Conservation (phyloP, 345 rosid species). For the Arabidopsis suecica region DNA sequence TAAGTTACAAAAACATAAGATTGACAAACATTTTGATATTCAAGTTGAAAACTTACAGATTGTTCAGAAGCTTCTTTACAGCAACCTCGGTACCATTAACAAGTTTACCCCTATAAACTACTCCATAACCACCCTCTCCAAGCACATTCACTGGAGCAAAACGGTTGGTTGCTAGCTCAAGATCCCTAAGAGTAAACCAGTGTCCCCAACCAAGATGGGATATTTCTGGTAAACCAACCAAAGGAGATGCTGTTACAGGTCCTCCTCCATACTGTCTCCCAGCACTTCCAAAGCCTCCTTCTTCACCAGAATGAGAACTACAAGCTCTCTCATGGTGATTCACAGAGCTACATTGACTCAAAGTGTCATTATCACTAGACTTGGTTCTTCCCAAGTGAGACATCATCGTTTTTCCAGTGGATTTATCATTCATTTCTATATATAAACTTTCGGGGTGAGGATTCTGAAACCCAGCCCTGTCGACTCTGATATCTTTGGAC, state of each 20-base stretch:
- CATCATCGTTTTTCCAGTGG: slow-evolving; percentile 56
- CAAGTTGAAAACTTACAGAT: slow-evolving; percentile 54
- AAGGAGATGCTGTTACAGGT: slow-evolving; percentile 78
- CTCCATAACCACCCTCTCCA: slow-evolving; percentile 99
- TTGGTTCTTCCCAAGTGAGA: slow-evolving; percentile 68
- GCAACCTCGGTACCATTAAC: slow-evolving; percentile 95
- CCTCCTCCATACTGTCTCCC: slow-evolving; percentile 69
- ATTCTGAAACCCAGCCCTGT: slow-evolving; percentile 64
- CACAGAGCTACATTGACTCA: slow-evolving; percentile 78
- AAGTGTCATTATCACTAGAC: slow-evolving; percentile 80
- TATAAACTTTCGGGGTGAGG: slow-evolving; percentile 58
- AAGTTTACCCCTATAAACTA: slow-evolving; percentile 84
- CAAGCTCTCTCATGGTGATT: slow-evolving; percentile 70
- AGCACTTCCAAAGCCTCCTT: slow-evolving; percentile 75
- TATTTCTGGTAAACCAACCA: slow-evolving; percentile 88
- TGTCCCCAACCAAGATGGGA: slow-evolving; percentile 99
- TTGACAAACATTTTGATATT: neutral
- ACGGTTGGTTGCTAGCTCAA: slow-evolving; percentile 78
- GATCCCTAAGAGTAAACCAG: slow-evolving; percentile 98
- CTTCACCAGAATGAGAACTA: slow-evolving; percentile 87
- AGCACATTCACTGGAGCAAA: slow-evolving; percentile 81
- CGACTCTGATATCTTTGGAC: slow-evolving; percentile 89
- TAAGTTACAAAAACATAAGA: slow-evolving; percentile 17
- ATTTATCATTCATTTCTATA: slow-evolving; percentile 60
- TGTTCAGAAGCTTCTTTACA: slow-evolving; percentile 95